Conservation (phyloP, 345 rosid genomes). For the Dovyalis caffra region DNA sequence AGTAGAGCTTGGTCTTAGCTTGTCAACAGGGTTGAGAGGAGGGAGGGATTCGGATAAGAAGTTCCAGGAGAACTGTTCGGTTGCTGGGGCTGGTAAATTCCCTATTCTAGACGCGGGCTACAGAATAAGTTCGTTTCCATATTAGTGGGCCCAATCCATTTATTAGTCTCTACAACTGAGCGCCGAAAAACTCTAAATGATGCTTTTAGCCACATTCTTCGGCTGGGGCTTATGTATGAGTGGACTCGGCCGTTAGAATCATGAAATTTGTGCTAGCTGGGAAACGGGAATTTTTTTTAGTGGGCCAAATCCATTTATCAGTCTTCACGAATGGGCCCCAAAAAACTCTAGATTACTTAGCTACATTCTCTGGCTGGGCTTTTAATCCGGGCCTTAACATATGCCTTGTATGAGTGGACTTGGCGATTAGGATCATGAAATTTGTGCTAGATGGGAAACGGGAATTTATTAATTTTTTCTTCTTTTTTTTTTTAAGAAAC, state of each 20-base stretch:
- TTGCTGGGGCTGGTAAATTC: neutral
- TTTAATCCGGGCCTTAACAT: neutral
- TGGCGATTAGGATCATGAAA: neutral
- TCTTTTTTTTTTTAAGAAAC: too few relatives aligned
- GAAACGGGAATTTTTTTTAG: neutral
- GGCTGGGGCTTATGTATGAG: neutral
- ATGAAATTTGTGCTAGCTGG: neutral
- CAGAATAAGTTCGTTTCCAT: neutral
- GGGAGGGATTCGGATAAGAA: slow-evolving; percentile 28
- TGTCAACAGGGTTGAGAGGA: neutral
- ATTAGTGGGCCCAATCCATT: neutral
- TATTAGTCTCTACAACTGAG: neutral
- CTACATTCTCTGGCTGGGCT: too few relatives aligned
- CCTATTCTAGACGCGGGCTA: neutral
- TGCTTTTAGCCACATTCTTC: neutral
- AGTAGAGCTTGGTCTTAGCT: neutral
- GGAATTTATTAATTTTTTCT: neutral
- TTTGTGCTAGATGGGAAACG: neutral
- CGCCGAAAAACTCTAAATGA: neutral
- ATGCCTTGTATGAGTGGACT: neutral
- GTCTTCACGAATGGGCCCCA: too few relatives aligned
- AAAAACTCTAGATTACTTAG: too few relatives aligned
- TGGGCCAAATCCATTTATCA: too few relatives aligned
- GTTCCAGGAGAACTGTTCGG: neutral
- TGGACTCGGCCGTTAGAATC: neutral